Conservation (phyloP, 108 stramenopile species). For the Skeletonema potamos region DNA sequence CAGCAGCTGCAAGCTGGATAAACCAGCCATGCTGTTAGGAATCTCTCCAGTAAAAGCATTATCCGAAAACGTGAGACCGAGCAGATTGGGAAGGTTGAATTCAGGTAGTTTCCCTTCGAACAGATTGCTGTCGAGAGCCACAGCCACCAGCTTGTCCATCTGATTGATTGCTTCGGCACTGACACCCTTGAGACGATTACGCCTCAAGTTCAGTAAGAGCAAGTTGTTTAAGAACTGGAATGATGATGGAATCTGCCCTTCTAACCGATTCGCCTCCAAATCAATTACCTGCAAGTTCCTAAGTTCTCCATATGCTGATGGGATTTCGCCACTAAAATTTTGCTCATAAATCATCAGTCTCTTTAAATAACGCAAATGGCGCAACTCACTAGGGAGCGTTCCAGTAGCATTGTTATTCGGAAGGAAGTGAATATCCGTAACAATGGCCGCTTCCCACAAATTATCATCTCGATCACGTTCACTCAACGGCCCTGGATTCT, state of each 20-base stretch:
- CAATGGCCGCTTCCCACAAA: not conserved
- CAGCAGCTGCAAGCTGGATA: conserved; percentile 15
- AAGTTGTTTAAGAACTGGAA: not conserved
- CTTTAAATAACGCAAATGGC: conserved; percentile 37
- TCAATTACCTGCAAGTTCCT: conserved; percentile 2
- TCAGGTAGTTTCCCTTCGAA: not conserved
- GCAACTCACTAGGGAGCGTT: conserved; percentile 24
- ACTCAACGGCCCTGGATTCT: not conserved
- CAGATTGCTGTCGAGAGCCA: not conserved
- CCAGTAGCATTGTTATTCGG: conserved; percentile 19
- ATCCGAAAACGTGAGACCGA: not conserved
- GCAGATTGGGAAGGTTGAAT: not conserved
- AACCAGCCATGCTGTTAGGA: conserved; percentile 9
- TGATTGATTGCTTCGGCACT: not conserved
- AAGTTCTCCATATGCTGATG: conserved; percentile 30
- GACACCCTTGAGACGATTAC: not conserved
- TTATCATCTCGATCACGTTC: conserved; percentile 1
- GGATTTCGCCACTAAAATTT: conserved; percentile 18
- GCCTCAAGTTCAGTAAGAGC: not conserved
- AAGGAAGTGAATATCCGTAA: not conserved
- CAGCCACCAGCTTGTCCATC: not conserved
- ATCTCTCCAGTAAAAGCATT: conserved; percentile 25
- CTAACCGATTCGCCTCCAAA: not conserved
- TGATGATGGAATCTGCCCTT: not conserved
- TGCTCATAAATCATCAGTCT: conserved; percentile 11